phyloP scores from a whole-genome alignment of 371 early-diverging fungal species.

The Rhizomucor miehei region DNA sequence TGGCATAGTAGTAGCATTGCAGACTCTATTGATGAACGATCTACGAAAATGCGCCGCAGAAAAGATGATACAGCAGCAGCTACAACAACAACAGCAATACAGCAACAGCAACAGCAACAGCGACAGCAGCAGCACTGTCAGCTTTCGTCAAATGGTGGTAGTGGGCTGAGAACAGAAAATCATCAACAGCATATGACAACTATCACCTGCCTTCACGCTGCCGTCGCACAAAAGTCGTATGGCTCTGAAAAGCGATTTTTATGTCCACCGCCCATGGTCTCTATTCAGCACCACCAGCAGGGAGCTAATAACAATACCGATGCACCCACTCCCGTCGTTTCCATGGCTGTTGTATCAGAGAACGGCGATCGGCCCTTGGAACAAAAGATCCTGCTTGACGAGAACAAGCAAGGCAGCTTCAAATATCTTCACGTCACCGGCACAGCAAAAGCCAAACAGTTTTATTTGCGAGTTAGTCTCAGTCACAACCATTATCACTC shows the following conservation, averaged over 20 bases:
- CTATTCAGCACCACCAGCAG: slow-evolving; percentile 33
- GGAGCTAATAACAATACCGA: slow-evolving; percentile 20
- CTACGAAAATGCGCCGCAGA: slow-evolving; percentile 8
- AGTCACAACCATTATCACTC: slow-evolving; percentile 15
- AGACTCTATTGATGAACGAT: slow-evolving; percentile 6
- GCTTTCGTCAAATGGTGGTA: too few species aligned
- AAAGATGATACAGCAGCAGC: background rate
- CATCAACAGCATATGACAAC: slow-evolving; percentile 29
- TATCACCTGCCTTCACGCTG: slow-evolving; percentile 63
- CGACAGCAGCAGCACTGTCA: too few species aligned
- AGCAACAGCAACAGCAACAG: background rate
- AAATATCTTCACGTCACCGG: slow-evolving; percentile 76
- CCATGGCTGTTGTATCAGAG: slow-evolving; percentile 64
- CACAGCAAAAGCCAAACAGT: slow-evolving; percentile 78
- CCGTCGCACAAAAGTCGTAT: slow-evolving; percentile 87
- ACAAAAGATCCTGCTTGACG: slow-evolving; percentile 57
- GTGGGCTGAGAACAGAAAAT: too few species aligned
- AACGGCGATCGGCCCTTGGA: slow-evolving; percentile 39
- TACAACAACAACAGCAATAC: background rate
- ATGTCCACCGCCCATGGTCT: slow-evolving; percentile 84
- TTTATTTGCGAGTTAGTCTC: slow-evolving; percentile 55
- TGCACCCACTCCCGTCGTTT: slow-evolving; percentile 30
- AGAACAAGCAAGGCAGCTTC: slow-evolving; percentile 54
- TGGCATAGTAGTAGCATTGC: slow-evolving; percentile 1
- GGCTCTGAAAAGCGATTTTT: slow-evolving; percentile 86